Base-by-base conservation (phyloP, 768 basidiomycete species). In the Lyophyllum decastes region DNA sequence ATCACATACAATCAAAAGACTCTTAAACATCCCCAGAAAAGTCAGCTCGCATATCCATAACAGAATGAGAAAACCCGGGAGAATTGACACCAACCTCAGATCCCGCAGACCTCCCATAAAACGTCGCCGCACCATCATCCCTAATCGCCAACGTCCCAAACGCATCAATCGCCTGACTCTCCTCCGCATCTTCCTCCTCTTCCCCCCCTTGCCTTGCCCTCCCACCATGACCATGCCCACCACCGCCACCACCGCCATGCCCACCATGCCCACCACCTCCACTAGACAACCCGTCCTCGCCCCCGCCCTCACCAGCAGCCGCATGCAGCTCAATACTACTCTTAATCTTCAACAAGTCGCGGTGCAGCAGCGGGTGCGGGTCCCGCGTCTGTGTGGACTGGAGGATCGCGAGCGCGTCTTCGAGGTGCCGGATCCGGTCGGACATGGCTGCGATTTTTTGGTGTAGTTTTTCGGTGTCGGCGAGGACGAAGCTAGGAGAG, bases 101-200 rank as follows among this genome's bases (percentile, higher is more conserved):
- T 8, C 87, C 87, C 27, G 87, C 87, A 48, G 86, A 86, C n/a
- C 84, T 78, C 19, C 87, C 87, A 64, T 86, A 89, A 61, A 89
- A 89, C 2, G 86, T 88, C 2, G 85, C 80, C 4, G 83, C 86
- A 19, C 88, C 88, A 61, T 88, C 87, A 43, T 88, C 85, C 26
- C 84, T 77, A 58, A 89, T 81, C 0, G 88, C 88, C 17, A 89
- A 64, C 0, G 87, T 89, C 9, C 87, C 87, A 66, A 89, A 88
- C 12, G 85, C 77, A 63, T 89, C 87, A 38, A 89, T 83, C 49
- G 81, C 80, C n/a, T 81, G 77, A 5, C 78, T 77, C 2, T 78
- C 77, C 11, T 80, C 79, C 9, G 12, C 25, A 5, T 66, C 66
- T 10, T 73, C 74, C 27, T 73, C 70, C 44, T 51, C 59, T 22